Evolutionary conservation across 805 yeast genomes (phyloP), one percentile per base, ranked within the genome.

Genomic region (Lachancea meyersii): DNA sequence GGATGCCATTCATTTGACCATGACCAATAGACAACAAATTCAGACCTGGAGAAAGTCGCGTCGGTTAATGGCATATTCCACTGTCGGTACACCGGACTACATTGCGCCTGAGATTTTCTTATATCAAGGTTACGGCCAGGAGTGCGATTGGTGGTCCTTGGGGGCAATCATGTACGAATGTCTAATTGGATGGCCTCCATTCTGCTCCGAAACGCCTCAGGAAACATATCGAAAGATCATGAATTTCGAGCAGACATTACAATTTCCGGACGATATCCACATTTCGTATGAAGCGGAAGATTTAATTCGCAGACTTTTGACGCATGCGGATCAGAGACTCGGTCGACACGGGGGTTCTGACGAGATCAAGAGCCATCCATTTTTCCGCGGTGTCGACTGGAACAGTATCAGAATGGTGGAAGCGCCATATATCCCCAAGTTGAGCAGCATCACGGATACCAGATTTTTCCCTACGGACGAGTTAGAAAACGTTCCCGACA

Each of bases 391-490:
- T n/a, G 96, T 88, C 32, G 93, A 87, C 63, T 88, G 97, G 97
- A 80, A 81, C 41, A 78, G 86, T 14, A 88, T 88, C 44, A 71
- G 96, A 45, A 80, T 78, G 45, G 94, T 87, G 45, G 87, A 82
- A 53, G 96, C 96, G 3, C 97, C 97, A 18, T 88, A 88, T 56
- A 84, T 93, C 52, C 96, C 98, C 20, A 85, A 87, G 58, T 73
- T 93, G 58, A 78, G 88, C 52, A 83, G 95, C 10, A 83, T 91
- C 47, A 91, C 97, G 5, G 98, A 93, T 63, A 93, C 98, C 0
- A 75, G 97, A 54, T 91, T 91, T 71, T 93, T 93, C 87, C 97
- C 98, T 32, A 87, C 95, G 1, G 97, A 91, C 61, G 98, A 91
- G 60, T 71, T 91, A 56, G 96, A 91, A 63, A 86, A 86, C 56